phyloP scores from a whole-genome alignment of 2,329 filamentous ascomycete genomes.

The Pseudocercospora cruenta region DNA sequence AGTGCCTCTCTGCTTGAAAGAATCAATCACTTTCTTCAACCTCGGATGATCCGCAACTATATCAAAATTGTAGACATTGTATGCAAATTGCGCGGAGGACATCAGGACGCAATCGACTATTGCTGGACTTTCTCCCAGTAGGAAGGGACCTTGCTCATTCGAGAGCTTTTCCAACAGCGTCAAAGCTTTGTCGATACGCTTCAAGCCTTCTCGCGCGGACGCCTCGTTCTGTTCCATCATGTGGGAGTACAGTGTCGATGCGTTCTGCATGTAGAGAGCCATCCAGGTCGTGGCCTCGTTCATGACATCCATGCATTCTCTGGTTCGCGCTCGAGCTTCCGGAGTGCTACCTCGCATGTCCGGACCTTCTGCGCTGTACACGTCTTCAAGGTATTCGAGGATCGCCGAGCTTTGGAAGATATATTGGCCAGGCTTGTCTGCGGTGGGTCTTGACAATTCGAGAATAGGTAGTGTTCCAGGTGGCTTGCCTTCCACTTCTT shows the following conservation, averaged over 20 bases:
- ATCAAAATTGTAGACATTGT: slow-evolving; percentile 13
- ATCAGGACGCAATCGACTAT: slow-evolving; percentile 15
- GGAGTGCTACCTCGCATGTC: slow-evolving; percentile 16
- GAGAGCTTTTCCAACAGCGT: slow-evolving; percentile 7
- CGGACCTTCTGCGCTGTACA: slow-evolving; percentile 7
- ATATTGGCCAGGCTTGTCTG: slow-evolving; percentile 13
- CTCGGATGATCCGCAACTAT: slow-evolving; percentile 6
- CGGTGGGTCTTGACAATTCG: slow-evolving; percentile 5
- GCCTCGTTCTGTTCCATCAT: slow-evolving; percentile 7
- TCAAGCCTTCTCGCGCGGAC: slow-evolving; percentile 9
- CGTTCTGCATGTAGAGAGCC: slow-evolving; percentile 10
- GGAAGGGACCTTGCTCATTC: slow-evolving; percentile 5
- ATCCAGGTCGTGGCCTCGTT: slow-evolving; percentile 7
- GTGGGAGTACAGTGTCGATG: slow-evolving; percentile 2
- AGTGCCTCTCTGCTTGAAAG: slow-evolving; percentile 13
- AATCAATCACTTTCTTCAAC: slow-evolving; percentile 15
- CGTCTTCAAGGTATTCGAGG: slow-evolving; percentile 24
- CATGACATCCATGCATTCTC: slow-evolving; percentile 18
- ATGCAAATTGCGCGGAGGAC: slow-evolving; percentile 13
- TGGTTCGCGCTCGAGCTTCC: slow-evolving; percentile 6
- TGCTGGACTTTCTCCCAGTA: slow-evolving; percentile 2
- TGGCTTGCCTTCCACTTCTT: slow-evolving; percentile 18
- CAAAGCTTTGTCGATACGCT: slow-evolving; percentile 12
- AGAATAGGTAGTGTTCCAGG: slow-evolving; percentile 22
- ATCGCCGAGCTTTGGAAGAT: slow-evolving; percentile 22